These are phyloP conservation scores for Epichloe bromicola DNA, from an alignment of 2,329 filamentous ascomycete species.

Conservation along the genomic window DNA sequence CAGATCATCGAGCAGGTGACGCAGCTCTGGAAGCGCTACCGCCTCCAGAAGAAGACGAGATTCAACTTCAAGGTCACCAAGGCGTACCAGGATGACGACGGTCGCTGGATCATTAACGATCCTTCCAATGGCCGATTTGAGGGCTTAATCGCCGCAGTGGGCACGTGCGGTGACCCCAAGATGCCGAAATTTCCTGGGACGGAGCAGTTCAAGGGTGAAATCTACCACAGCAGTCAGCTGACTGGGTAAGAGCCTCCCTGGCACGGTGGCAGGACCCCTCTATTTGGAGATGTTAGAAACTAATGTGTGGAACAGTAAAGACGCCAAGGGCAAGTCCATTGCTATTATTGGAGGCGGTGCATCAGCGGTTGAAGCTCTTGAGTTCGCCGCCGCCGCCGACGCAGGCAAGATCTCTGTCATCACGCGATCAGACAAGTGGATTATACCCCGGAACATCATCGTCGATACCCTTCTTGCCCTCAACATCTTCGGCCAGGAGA, in stretches of 20 bases:
- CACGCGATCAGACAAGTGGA: slow-evolving; percentile 72
- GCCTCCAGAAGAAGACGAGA: slow-evolving; percentile 53
- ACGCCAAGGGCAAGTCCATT: slow-evolving; percentile 62
- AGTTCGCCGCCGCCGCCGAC: slow-evolving; percentile 57
- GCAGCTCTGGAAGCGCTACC: slow-evolving; percentile 62
- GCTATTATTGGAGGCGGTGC: slow-evolving; percentile 68
- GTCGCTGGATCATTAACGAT: slow-evolving; percentile 68
- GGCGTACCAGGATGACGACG: slow-evolving; percentile 53
- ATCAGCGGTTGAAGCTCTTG: slow-evolving; percentile 69
- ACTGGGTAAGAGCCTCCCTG: slow-evolving; percentile 34
- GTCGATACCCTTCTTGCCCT: slow-evolving; percentile 61
- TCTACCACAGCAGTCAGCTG: slow-evolving; percentile 64
- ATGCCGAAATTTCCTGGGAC: slow-evolving; percentile 58
- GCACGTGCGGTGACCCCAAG: slow-evolving; percentile 69
- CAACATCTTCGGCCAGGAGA: slow-evolving; percentile 72
- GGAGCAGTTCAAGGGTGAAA: slow-evolving; percentile 55
- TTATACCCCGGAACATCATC: slow-evolving; percentile 68
- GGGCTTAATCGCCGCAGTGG: slow-evolving; percentile 64
- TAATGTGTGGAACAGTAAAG: slow-evolving; percentile 30
- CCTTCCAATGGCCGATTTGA: slow-evolving; percentile 59
- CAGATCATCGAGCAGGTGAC: slow-evolving; percentile 64
- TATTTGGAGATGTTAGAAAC: rapidly evolving
- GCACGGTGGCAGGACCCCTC: background rate
- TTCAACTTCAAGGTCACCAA: slow-evolving; percentile 60
- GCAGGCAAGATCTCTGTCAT: slow-evolving; percentile 61